Conservation (phyloP, 805 yeast species). For the Saturnispora quitensis region DNA sequence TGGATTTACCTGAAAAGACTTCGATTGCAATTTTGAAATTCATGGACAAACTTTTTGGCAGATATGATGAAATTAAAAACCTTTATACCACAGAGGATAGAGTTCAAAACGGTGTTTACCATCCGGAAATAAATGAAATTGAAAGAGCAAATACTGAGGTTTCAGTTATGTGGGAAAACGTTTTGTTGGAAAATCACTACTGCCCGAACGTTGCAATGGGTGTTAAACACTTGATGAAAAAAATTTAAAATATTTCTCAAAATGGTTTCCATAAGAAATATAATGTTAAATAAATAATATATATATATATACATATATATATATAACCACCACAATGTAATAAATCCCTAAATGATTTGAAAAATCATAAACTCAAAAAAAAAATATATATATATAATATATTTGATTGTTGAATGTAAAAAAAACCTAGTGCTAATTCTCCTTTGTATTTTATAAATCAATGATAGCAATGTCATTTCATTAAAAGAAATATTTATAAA, state of each 20-base stretch:
- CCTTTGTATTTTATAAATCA: background rate
- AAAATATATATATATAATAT: background rate
- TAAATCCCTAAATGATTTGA: background rate
- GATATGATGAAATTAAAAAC: constrained; percentile 65
- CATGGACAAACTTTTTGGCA: constrained; percentile 61
- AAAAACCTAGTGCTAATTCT: background rate
- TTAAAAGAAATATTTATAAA: background rate
- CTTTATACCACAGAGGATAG: constrained; percentile 84
- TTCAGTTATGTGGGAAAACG: constrained; percentile 85
- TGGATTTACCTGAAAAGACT: constrained; percentile 85
- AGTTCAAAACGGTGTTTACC: constrained; percentile 70
- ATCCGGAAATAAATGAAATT: constrained; percentile 53
- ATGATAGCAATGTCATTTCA: background rate
- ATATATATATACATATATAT: background rate
- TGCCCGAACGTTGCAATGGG: constrained; percentile 75
- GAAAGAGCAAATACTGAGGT: constrained; percentile 79
- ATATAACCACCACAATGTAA: background rate
- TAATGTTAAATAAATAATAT: background rate
- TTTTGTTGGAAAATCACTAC: constrained; percentile 71
- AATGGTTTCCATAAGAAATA: background rate
- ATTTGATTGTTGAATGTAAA: background rate
- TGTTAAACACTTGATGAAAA: constrained; percentile 33
- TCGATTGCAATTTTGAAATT: constrained; percentile 70
- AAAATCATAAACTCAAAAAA: background rate
- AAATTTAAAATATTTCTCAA: constrained; percentile 18